A percentile compares a stretch with the other conserved stretches of the same genome.
Conservation (phyloP, 176 grass and related monocot genomes). For the Carex myosuroides region DNA sequence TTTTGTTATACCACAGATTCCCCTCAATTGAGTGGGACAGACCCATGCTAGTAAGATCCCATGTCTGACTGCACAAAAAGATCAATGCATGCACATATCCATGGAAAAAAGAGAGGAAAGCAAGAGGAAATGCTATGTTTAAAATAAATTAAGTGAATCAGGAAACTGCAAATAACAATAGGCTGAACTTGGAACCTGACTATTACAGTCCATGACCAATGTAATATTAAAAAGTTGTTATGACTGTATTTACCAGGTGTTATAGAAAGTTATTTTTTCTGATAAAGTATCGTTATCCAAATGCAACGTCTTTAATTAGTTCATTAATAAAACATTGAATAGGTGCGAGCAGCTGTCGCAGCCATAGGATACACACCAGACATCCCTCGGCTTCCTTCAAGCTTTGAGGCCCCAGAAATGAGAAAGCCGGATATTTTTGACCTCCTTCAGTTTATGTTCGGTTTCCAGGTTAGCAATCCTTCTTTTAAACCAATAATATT, state of each 20-base stretch:
- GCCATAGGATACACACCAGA: conserved; percentile 73
- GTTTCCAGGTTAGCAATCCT: conserved; percentile 70
- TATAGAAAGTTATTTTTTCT: neutral
- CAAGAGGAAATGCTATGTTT: neutral
- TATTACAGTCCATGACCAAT: neutral
- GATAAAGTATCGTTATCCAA: neutral
- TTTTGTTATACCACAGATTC: neutral
- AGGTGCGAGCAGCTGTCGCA: conserved; percentile 70
- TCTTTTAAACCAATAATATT: neutral
- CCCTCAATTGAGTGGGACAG: neutral
- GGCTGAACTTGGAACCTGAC: neutral
- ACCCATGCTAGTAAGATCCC: neutral
- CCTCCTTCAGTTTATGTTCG: conserved; percentile 72
- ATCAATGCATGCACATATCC: neutral
- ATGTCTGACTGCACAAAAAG: neutral
- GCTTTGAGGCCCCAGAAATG: conserved; percentile 37
- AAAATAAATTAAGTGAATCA: neutral
- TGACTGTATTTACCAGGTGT: neutral
- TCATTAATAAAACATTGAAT: conserved; percentile 17
- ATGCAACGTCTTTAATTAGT: neutral
- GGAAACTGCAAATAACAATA: conserved; percentile 1
- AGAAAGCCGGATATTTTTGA: conserved; percentile 73
- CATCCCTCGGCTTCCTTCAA: conserved; percentile 48
- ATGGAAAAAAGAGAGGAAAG: neutral
- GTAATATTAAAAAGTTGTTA: neutral